These are phyloP conservation scores for Parietichytrium sp. DNA, from an alignment of 108 stramenopile genomes.

Conservation along the genomic window DNA sequence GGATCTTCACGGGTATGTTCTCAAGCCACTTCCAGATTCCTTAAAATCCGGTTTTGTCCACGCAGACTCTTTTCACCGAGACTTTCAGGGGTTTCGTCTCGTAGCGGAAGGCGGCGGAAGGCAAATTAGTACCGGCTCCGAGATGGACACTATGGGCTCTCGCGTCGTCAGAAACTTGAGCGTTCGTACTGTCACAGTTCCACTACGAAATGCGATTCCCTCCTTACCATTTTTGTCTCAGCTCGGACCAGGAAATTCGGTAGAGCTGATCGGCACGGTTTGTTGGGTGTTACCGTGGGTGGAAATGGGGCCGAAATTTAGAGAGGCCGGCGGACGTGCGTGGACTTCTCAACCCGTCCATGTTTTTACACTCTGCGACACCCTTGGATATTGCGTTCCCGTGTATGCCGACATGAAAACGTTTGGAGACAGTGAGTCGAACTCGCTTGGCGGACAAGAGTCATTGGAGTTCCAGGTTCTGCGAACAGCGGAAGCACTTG, in stretches of 20 bases:
- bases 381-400: slow-evolving; percentile 26
- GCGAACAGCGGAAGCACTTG: too few species aligned
- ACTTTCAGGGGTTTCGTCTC: too few species aligned
- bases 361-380: neutral
- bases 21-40: neutral
- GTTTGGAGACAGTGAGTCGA: too few species aligned
- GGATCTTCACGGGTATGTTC: slow-evolving; percentile 24
- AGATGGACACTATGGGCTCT: too few species aligned
- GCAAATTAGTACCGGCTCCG: too few species aligned
- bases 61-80: neutral
- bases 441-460: too few species aligned
- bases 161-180: too few species aligned
- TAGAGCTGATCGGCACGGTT: slow-evolving; percentile 7
- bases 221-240: neutral
- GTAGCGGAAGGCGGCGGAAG: too few species aligned
- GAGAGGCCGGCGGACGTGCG: neutral
- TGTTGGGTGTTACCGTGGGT: neutral
- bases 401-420: too few species aligned
- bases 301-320: neutral
- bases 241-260: neutral
- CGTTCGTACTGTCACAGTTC: neutral
- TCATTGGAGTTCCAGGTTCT: too few species aligned
- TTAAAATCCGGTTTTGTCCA: neutral
- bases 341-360: neutral
- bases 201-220: neutral